Percentiles rank a stretch among this genome's conserved stretches.
Conservation (phyloP, 352 stramenopile species). For the Peronospora farinosa region DNA sequence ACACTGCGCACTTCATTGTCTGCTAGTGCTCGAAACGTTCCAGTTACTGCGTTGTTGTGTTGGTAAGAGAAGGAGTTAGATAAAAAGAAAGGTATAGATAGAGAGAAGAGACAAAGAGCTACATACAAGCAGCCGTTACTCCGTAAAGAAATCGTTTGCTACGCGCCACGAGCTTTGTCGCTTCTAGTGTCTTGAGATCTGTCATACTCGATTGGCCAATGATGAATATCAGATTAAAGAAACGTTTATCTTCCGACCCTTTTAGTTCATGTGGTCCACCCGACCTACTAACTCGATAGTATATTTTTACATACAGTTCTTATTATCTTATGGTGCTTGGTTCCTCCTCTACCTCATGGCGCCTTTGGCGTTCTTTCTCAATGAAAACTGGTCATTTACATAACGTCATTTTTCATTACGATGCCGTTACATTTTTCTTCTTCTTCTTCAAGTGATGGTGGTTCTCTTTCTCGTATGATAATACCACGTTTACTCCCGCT, state of each 20-base stretch:
- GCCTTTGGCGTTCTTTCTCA: no score
- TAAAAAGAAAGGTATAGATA: background rate
- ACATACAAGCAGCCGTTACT: conserved; percentile 23
- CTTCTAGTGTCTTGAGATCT: conserved; percentile 2
- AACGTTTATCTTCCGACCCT: no score
- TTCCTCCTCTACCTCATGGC: no score
- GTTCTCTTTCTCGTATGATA: conserved; percentile 8
- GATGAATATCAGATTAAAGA: no score
- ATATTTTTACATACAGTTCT: no score
- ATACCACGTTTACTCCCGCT: conserved; percentile 20
- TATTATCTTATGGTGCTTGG: no score
- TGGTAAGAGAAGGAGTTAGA: conserved; percentile 1
- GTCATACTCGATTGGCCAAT: no score
- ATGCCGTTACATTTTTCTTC: conserved; percentile 14
- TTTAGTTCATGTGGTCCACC: no score
- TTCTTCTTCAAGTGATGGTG: conserved; percentile 3
- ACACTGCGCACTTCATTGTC: conserved; percentile 39
- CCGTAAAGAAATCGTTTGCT: conserved; percentile 35
- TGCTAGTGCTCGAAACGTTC: conserved; percentile 34
- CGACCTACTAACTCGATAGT: no score
- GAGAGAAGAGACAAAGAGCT: conserved; percentile 1
- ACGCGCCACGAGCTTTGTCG: conserved; percentile 17
- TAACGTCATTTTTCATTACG: conserved; percentile 16
- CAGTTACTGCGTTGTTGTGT: conserved; percentile 13
- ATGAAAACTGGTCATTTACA: conserved; percentile 14